A percentile compares a stretch with the other conserved stretches of the same genome.
Evolutionary conservation across 768 basidiomycete genomes (phyloP).

Genomic region (Hysterangium stoloniferum): DNA sequence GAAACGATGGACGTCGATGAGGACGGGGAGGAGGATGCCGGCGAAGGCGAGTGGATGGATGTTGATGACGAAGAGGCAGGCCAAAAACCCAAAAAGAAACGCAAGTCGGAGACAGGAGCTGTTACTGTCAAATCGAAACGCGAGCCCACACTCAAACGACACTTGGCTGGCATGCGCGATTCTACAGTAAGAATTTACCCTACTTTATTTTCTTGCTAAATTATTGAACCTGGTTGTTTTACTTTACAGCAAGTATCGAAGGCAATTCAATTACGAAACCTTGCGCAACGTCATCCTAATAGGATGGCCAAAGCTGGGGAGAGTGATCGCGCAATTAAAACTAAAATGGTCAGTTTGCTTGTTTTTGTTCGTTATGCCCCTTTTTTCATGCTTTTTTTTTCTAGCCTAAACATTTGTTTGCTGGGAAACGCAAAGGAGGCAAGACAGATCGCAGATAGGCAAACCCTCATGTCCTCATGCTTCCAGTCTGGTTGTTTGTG

Average conservation of each 20-base stretch:
- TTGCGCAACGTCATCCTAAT: conserved; percentile 82
- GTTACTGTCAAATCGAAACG: conserved; percentile 41
- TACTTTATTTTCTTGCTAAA: conserved; percentile 2
- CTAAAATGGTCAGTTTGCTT: conserved; percentile 64
- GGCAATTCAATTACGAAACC: conserved; percentile 75
- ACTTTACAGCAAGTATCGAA: conserved; percentile 63
- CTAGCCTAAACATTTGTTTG: conserved; percentile 80
- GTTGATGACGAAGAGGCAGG: conserved; percentile 37
- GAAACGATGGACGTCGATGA: conserved; percentile 55
- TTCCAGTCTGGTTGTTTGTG: background rate
- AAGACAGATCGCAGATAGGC: conserved; percentile 56
- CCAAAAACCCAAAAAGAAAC: conserved; percentile 47
- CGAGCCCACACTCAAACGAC: conserved; percentile 63
- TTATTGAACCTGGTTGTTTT: conserved; percentile 9
- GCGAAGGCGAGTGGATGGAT: conserved; percentile 38
- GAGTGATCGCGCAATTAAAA: conserved; percentile 71
- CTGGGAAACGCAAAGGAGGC: conserved; percentile 79
- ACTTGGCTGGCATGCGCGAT: conserved; percentile 73
- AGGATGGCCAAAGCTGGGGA: conserved; percentile 88
- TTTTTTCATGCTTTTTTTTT: conserved; percentile 9
- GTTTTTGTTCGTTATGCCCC: background rate
- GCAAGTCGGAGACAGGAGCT: conserved; percentile 51
- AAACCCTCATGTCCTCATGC: background rate
- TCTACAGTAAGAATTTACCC: conserved; percentile 42
- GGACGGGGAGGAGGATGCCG: conserved; percentile 26